Conservation (phyloP, 2,329 filamentous ascomycete genomes). For the Diatrype stigma region DNA sequence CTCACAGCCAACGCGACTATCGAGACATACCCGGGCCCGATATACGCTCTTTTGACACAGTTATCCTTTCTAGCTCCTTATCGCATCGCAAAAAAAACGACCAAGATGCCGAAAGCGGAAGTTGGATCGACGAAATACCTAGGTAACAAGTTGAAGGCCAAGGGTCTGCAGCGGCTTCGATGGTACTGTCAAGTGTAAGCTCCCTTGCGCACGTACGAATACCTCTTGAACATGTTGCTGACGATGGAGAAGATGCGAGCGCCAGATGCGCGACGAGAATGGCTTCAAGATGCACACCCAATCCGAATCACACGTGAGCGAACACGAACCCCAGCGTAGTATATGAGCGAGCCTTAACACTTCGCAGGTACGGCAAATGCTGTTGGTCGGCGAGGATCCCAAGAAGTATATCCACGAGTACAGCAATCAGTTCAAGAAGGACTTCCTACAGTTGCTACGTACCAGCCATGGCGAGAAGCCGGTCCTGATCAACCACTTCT, state of each 20-base stretch:
- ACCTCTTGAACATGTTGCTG: neutral
- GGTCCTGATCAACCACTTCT: slow-evolving; percentile 87
- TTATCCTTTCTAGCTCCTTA: neutral
- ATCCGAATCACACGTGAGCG: slow-evolving; percentile 67
- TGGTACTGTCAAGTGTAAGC: slow-evolving; percentile 75
- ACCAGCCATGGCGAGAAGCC: slow-evolving; percentile 89
- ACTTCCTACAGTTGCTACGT: slow-evolving; percentile 72
- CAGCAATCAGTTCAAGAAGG: slow-evolving; percentile 73
- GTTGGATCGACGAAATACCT: slow-evolving; percentile 87
- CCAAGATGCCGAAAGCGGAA: slow-evolving; percentile 85
- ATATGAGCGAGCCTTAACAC: neutral
- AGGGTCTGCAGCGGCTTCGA: slow-evolving; percentile 72
- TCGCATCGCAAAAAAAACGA: slow-evolving; percentile 6
- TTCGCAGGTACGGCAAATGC: slow-evolving; percentile 67
- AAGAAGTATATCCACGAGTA: slow-evolving; percentile 80
- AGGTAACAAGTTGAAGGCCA: slow-evolving; percentile 84
- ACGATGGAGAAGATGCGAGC: slow-evolving; percentile 50
- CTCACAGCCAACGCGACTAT: neutral
- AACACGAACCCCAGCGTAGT: slow-evolving; percentile 2
- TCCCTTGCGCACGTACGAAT: no score
- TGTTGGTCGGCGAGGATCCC: slow-evolving; percentile 81
- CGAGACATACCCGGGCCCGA: neutral
- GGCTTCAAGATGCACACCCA: slow-evolving; percentile 87
- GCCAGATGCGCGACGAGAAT: slow-evolving; percentile 79
- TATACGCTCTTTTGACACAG: neutral